Evolutionary conservation across 257 asterid species (phyloP).

Genomic region (Rauvolfia tetraphylla): DNA sequence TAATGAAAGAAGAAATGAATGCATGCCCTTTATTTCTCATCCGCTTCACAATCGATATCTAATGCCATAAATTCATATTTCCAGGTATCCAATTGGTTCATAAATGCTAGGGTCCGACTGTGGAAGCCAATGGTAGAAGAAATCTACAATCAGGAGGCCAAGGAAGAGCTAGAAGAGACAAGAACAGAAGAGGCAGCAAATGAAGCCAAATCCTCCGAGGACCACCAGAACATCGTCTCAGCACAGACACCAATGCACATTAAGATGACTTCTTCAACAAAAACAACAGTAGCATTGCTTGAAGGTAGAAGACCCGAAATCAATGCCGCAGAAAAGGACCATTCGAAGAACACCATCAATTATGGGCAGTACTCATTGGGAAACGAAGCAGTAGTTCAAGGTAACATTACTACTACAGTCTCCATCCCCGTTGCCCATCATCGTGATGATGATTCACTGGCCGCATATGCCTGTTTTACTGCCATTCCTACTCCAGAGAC

Average conservation of each 20-base stretch:
- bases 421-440: constrained; percentile 7
- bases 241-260: constrained; percentile 30
- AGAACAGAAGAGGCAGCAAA: constrained; percentile 16
- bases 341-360: constrained; percentile 32
- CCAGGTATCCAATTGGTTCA: constrained; percentile 93
- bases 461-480: constrained; percentile 8
- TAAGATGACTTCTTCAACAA: not conserved
- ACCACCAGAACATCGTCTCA: constrained; percentile 12
- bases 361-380: constrained; percentile 40
- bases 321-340: constrained; percentile 46
- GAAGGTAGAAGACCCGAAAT: constrained; percentile 36
- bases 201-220: constrained; percentile 20
- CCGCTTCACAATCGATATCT: constrained; percentile 7
- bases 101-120: constrained; percentile 88
- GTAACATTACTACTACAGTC: constrained; percentile 17
- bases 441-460: constrained; percentile 10
- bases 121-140: constrained; percentile 95
- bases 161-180: constrained; percentile 22
- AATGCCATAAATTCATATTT: constrained; percentile 19
- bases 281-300: constrained; percentile 14
- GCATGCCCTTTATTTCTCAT: constrained; percentile 24
- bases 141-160: constrained; percentile 66
- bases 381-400: constrained; percentile 25
- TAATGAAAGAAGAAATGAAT: constrained; percentile 16
- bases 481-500: constrained; percentile 5